Evolutionary conservation across 345 rosid genomes (phyloP), one percentile per base, ranked within the genome.

Genomic region (Turnera subulata): DNA sequence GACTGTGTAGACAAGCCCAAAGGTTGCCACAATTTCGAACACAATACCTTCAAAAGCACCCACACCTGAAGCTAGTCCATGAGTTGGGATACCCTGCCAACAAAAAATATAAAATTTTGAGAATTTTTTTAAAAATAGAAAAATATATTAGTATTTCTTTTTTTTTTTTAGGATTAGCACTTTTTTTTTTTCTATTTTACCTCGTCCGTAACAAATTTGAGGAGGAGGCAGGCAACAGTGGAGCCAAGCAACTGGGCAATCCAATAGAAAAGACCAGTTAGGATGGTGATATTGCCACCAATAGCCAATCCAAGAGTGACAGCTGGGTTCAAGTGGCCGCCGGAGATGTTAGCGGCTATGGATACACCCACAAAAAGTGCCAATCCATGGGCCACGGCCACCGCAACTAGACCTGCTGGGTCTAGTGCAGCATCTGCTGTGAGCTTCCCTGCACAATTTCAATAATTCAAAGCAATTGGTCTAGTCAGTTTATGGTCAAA

Each of bases 221-320:
- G 96, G 68, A 88, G 96, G 62, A 84, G 77, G 61, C 98, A 84
- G 29, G 98, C 96, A 1, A 78, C 89, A 11, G 80, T 77, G 62
- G 96, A 91, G 60, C 96, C 95, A 49, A 80, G 84, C 70, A 82
- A 86, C 23, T 88, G 98, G 60, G 96, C 89, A 42, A 91, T 69
- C 95, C 93, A 84, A 22, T 91, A 88, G 71, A 91, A 79, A 71
- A 91, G 23, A 73, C 93, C 89, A 4, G 91, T 81, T 35, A 88
- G 73, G 62, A 88, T 24, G 32, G 87, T 81, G 66, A 88, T 88
- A 79, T 91, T 74, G 58, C 96, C 98, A 0, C 98, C 95, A 13
- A 88, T n/a, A n/a, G 95, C 95, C 73, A 91, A 64, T 16, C 96
- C 96, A 0, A 88, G 76, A 24, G 96, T 91, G 74, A 88, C 95